A percentile compares a stretch with the other conserved stretches of the same genome.
These are phyloP conservation scores for Kodamaea derodonti DNA, from an alignment of 1,139 yeast genomes.

Conservation along the genomic window DNA sequence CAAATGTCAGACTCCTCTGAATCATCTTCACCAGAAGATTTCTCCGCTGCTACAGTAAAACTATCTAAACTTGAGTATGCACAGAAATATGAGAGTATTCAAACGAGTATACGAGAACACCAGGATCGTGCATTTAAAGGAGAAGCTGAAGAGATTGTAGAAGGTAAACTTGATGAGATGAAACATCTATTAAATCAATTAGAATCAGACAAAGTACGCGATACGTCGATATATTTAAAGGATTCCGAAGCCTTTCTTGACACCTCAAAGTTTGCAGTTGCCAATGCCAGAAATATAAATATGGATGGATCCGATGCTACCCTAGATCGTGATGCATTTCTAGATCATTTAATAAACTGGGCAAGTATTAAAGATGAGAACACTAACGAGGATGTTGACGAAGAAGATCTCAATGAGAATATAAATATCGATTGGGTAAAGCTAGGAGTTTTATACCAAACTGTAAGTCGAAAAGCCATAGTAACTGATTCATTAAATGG, in stretches of 20 bases:
- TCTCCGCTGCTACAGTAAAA: not conserved
- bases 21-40: not conserved
- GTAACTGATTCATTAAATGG: slow-evolving; percentile 66
- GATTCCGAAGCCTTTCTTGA: slow-evolving; percentile 43
- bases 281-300: slow-evolving; percentile 55
- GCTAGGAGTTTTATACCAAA: slow-evolving; percentile 53
- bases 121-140: slow-evolving; percentile 27
- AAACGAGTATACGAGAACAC: not conserved
- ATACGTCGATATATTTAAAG: slow-evolving; percentile 24
- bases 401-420: slow-evolving; percentile 6
- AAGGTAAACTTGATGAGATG: slow-evolving; percentile 26
- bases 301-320: slow-evolving; percentile 51
- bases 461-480: slow-evolving; percentile 45
- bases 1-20: too few relatives aligned
- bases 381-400: slow-evolving; percentile 9
- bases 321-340: slow-evolving; percentile 46
- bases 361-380: slow-evolving; percentile 9
- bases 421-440: slow-evolving; percentile 51
- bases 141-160: slow-evolving; percentile 26
- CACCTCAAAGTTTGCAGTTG: slow-evolving; percentile 38
- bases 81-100: not conserved
- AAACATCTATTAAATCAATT: slow-evolving; percentile 27
- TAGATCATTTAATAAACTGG: slow-evolving; percentile 29
- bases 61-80: not conserved
- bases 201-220: slow-evolving; percentile 24